These are phyloP conservation scores for Arxiozyma heterogenica DNA, from an alignment of 1,139 yeast species.

Conservation along the genomic window DNA sequence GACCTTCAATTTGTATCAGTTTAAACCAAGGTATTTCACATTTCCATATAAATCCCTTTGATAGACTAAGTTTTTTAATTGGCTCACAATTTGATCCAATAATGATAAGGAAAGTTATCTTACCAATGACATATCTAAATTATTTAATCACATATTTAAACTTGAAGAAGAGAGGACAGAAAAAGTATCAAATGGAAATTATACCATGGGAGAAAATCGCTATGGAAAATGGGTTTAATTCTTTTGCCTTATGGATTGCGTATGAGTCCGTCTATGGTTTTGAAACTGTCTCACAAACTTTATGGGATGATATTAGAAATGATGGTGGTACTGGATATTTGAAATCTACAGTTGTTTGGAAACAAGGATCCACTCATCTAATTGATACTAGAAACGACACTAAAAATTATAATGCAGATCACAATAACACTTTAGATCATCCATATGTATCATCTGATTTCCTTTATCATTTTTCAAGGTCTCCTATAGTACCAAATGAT, in stretches of 20 bases:
- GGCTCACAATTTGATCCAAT: constrained; percentile 17
- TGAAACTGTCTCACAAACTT: constrained; percentile 7
- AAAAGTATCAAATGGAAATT: constrained; percentile 8
- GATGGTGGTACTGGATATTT: constrained; percentile 16
- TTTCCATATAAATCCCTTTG: constrained; percentile 25
- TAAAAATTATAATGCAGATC: too few relatives aligned
- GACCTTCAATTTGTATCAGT: constrained; percentile 19
- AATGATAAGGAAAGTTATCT: constrained; percentile 19
- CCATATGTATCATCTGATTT: not conserved
- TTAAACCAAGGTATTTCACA: constrained; percentile 17
- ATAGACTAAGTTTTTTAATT: constrained; percentile 21
- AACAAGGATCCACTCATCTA: constrained; percentile 14
- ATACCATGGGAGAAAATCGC: constrained; percentile 15
- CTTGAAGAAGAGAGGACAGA: constrained; percentile 11
- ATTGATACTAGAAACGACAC: not conserved
- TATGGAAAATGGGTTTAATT: constrained; percentile 11
- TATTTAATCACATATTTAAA: constrained; percentile 14
- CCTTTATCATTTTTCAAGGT: not conserved
- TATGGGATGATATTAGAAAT: constrained; percentile 14
- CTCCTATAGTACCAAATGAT: not conserved
- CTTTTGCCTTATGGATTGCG: constrained; percentile 12
- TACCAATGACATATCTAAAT: constrained; percentile 18
- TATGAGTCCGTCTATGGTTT: constrained; percentile 12
- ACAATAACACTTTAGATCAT: not conserved
- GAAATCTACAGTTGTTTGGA: constrained; percentile 21